Conservation (phyloP, 129 eudicot species). For the Sambucus nigra region DNA sequence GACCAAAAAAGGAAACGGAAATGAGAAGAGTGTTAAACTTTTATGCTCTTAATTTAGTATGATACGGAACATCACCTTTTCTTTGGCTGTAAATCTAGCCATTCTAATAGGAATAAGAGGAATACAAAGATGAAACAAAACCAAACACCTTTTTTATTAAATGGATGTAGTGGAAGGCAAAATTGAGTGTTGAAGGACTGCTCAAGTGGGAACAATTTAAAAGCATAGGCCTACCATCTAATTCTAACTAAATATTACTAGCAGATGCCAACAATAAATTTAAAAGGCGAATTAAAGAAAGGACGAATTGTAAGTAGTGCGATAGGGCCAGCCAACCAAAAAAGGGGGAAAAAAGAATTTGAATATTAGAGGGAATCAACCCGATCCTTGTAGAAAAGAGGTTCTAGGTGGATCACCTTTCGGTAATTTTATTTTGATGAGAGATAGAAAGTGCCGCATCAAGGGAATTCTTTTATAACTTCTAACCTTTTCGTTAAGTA, state of each 20-base stretch:
- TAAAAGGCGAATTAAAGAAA: background rate
- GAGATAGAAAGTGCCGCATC: background rate
- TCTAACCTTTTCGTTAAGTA: too few relatives aligned
- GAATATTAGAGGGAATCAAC: slow-evolving; percentile 5
- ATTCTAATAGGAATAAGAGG: background rate
- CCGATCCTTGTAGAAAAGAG: background rate
- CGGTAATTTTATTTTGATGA: background rate
- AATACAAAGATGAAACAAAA: background rate
- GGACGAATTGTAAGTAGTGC: background rate
- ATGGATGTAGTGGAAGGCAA: background rate
- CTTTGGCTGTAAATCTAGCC: background rate
- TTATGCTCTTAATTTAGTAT: background rate
- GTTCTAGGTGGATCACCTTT: slow-evolving; percentile 1
- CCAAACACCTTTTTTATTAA: background rate
- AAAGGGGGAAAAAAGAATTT: background rate
- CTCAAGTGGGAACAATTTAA: background rate
- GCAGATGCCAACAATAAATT: background rate
- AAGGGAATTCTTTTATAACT: too few relatives aligned
- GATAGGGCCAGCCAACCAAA: background rate
- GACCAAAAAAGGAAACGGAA: too few relatives aligned
- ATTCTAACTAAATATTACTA: too few relatives aligned
- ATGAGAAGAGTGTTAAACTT: slow-evolving; percentile 4
- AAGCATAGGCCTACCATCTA: slow-evolving; percentile 1
- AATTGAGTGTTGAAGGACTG: slow-evolving; percentile 5
- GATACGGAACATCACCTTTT: background rate